phyloP scores from a whole-genome alignment of 139 green algal genomes.

The Chlorella vulgaris region DNA sequence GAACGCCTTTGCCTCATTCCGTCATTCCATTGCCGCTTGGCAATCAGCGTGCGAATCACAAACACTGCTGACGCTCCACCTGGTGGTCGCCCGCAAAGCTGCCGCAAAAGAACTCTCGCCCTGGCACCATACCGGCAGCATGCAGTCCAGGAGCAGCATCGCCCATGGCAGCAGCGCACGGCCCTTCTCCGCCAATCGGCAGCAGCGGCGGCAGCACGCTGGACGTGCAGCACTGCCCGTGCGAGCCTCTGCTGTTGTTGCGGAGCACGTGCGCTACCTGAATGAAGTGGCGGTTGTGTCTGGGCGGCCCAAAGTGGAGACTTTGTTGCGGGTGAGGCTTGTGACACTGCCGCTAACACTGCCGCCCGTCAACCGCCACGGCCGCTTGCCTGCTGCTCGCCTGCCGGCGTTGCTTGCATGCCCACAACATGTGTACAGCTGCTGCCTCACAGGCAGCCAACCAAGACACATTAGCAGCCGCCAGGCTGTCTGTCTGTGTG shows the following conservation, averaged over 20 bases:
- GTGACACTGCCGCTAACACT: neutral
- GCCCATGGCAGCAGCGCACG: neutral
- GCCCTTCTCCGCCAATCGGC: neutral
- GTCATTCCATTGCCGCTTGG: too few relatives aligned
- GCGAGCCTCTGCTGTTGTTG: neutral
- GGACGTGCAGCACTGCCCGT: too few relatives aligned
- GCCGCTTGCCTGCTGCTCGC: too few relatives aligned
- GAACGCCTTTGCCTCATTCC: too few relatives aligned
- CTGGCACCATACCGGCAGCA: too few relatives aligned
- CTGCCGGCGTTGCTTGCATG: too few relatives aligned
- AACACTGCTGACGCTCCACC: too few relatives aligned
- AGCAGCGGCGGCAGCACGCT: neutral
- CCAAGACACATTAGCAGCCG: neutral
- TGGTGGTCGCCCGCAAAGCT: too few relatives aligned
- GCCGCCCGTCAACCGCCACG: neutral
- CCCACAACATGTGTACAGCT: neutral
- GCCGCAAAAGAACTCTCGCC: too few relatives aligned
- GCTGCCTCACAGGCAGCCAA: neutral
- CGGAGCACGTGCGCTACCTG: conserved; percentile 13
- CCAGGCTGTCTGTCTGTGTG: neutral
- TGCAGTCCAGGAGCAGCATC: neutral
- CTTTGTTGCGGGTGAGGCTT: conserved; percentile 5
- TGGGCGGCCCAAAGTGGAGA: conserved; percentile 30
- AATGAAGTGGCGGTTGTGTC: conserved; percentile 44
- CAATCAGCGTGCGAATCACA: too few relatives aligned